phyloP scores from a whole-genome alignment of 169 alveolate species.

The Plasmodium malariae region DNA sequence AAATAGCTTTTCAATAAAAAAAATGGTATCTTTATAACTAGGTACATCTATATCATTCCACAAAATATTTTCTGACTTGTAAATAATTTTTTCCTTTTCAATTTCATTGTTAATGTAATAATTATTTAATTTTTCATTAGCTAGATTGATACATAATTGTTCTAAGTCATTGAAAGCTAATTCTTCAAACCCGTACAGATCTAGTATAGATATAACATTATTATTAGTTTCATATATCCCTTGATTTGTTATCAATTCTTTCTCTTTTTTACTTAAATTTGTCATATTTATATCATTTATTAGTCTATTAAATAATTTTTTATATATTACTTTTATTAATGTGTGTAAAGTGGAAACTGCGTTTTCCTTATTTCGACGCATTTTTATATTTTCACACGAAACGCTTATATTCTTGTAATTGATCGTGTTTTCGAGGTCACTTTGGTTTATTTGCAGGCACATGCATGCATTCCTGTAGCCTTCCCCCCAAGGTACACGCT shows the following conservation, averaged over 20 bases:
- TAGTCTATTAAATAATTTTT: conserved; percentile 32
- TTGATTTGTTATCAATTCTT: conserved; percentile 26
- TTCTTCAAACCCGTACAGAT: conserved; percentile 98
- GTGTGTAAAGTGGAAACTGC: conserved; percentile 27
- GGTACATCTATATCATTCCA: conserved; percentile 76
- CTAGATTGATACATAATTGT: conserved; percentile 97
- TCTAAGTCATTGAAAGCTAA: conserved; percentile 97
- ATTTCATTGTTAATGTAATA: conserved; percentile 91
- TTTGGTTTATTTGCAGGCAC: conserved; percentile 8
- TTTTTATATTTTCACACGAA: conserved; percentile 36
- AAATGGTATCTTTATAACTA: conserved; percentile 37
- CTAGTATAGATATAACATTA: conserved; percentile 95
- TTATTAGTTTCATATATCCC: conserved; percentile 1
- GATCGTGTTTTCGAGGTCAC: conserved; percentile 13
- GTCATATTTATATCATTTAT: conserved; percentile 62
- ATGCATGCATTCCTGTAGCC: conserved; percentile 20
- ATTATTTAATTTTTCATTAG: conserved; percentile 96
- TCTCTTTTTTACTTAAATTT: conserved; percentile 28
- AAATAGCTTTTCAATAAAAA: conserved; percentile 44
- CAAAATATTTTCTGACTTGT: conserved; percentile 88
- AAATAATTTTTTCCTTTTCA: conserved; percentile 89
- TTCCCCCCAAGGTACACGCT: too few species aligned
- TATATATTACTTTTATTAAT: conserved; percentile 62
- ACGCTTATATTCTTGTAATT: conserved; percentile 35
- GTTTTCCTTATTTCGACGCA: conserved; percentile 29